Evolutionary conservation across 148 eudicot genomes (phyloP), one percentile per base, ranked within the genome.

Genomic region (Rheum nobile): DNA sequence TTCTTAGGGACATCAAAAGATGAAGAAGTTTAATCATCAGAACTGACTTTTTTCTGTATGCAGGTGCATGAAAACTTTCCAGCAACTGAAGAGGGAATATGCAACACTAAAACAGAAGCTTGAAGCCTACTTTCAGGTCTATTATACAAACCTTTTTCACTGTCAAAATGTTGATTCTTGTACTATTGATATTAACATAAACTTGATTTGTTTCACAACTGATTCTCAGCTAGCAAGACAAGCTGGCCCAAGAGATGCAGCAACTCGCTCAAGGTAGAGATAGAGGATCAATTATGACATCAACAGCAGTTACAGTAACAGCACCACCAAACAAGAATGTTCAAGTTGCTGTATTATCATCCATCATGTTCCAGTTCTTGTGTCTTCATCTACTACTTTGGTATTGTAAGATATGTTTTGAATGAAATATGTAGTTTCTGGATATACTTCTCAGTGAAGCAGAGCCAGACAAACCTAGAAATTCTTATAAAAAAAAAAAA

Each of bases 121-220:
- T 61, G 92, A 88, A 82, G 77, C 82, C 44, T 88, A 88, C 73
- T 88, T 88, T 79, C 92, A 88, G 92, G 92, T 88, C 38, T 65
- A 6, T 57, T 14, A 24, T 28, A 5, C 41, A 1, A 24, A 65
- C 4, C 16, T 8, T 65, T 32, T 9, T 9, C 41, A 65, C 70
- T 65, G 16, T 31, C 41, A 41, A 41, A 41, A 41, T 41, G 43
- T 41, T 5, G 2, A 41, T 41, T 41, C 43, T 41, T 5, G 43
- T 41, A 8, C 8, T 5, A 4, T 41, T 41, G 8, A n/a, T 48
- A 48, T 13, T 48, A 48, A 17, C 48, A 3, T 48, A 48, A 48
- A 48, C 55, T 3, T 48, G 0, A 48, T 48, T 48, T 48, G 10
- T 48, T 16, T 2, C 22, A 48, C 55, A 48, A 48, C 14, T 59